Base-by-base conservation (phyloP, 1,139 yeast species). In the Arxiozyma heterogenica region DNA sequence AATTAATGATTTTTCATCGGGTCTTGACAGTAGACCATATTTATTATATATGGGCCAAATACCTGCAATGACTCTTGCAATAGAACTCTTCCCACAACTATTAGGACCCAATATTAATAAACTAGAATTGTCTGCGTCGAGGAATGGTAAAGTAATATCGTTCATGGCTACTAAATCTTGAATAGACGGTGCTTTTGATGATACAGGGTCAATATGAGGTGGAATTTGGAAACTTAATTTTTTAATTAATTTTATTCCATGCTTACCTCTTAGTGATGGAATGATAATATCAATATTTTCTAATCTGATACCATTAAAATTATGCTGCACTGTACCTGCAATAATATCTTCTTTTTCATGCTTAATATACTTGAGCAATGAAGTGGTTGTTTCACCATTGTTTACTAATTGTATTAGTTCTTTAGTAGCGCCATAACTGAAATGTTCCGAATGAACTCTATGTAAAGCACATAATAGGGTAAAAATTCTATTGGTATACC, bases 31-130 rank as follows among this genome's bases (percentile, higher is more conserved):
- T 55, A 90, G 76, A 0, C 97, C 97, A 25, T 78, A 68, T 47
- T 65, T 67, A 58, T 77, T 74, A 70, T 87, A 91, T 41, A 88
- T 78, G 21, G 98, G 97, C 97, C 97, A 91, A 57, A 91, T 75
- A 23, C 94, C 96, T 3, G 95, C 93, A 58, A 90, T 75, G 3
- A 91, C 79, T 58, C 97, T 76, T 49, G 91, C 84, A 62, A 91
- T 85, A 0, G 96, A 83, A 2, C 95, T 85, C 67, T 91, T 91
- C 55, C 98, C 98, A 61, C 86, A 80, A 20, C 97, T 96, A 64
- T 90, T 91, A 49, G 93, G 78, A 15, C 97, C 97, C 57, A 90
- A 76, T 47, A 91, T 84, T 58, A 91, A 77, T 55, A 90, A 71
- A 65, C 87, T 90, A 61, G 86, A 85, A 51, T 86, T 82, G 12